These are phyloP conservation scores for Aureobasidium pullulans DNA, from an alignment of 2,329 filamentous ascomycete genomes.

Conservation along the genomic window DNA sequence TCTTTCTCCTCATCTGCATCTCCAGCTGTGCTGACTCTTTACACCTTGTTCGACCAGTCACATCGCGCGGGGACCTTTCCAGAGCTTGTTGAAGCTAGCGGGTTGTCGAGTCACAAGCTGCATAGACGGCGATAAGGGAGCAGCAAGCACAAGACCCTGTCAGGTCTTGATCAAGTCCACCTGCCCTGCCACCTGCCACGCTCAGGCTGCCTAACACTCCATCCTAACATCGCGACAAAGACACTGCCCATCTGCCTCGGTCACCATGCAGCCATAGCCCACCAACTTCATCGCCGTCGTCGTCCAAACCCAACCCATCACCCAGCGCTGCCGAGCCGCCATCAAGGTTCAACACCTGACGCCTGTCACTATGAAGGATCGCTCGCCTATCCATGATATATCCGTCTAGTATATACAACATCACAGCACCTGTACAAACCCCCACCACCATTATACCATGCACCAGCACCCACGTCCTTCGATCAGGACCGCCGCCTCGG, in stretches of 20 bases:
- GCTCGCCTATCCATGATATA: neutral
- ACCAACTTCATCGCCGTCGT: neutral
- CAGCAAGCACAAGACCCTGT: neutral
- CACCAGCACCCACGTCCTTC: conserved; percentile 81
- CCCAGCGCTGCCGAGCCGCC: neutral
- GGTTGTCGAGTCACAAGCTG: conserved; percentile 13
- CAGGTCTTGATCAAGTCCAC: neutral
- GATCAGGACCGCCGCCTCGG: conserved; percentile 65
- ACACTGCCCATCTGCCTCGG: neutral
- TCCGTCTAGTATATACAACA: conserved; percentile 8
- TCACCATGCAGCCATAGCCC: conserved; percentile 11
- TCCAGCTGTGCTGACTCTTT: neutral
- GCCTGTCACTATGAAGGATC: conserved; percentile 13
- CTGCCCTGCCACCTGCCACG: no score
- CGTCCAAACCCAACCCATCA: neutral
- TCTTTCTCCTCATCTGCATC: neutral
- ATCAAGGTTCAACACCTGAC: conserved; percentile 13
- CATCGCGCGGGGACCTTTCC: neutral
- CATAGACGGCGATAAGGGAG: conserved; percentile 7
- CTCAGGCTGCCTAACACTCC: no score
- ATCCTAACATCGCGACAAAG: neutral
- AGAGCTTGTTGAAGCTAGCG: conserved; percentile 2
- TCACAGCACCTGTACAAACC: neutral
- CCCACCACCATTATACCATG: conserved; percentile 46
- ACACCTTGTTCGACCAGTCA: neutral